Conservation (phyloP, 257 asterid genomes). For the Schizonepeta tenuifolia region DNA sequence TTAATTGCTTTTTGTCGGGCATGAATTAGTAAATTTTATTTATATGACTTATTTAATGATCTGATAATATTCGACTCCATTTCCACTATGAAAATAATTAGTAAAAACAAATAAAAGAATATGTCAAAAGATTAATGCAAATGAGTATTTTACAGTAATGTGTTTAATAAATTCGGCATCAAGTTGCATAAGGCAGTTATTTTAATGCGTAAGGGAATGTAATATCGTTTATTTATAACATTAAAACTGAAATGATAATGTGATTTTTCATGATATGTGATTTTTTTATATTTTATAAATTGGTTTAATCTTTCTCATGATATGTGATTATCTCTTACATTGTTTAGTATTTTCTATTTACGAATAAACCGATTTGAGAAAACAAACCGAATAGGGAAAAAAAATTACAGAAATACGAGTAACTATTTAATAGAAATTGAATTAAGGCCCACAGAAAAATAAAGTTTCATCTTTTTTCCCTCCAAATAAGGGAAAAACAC, state of each 20-base stretch:
- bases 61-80: neutral
- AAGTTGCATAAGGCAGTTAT: neutral
- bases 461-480: slow-evolving; percentile 19
- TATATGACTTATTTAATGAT: neutral
- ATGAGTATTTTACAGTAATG: neutral
- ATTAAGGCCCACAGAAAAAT: neutral
- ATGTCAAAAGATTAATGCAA: neutral
- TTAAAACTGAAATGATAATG: no score
- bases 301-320: neutral
- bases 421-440: neutral
- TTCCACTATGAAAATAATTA: neutral
- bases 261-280: no score
- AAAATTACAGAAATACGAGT: neutral
- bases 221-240: no score
- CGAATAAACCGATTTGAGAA: neutral
- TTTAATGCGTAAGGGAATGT: neutral
- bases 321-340: neutral
- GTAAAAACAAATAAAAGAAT: neutral
- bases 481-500: slow-evolving; percentile 21
- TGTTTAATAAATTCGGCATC: neutral
- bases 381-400: no score
- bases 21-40: no score
- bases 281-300: no score
- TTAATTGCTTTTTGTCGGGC: neutral
- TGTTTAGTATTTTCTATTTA: neutral